phyloP scores from a whole-genome alignment of 169 alveolate species.

The Babesia microti region DNA sequence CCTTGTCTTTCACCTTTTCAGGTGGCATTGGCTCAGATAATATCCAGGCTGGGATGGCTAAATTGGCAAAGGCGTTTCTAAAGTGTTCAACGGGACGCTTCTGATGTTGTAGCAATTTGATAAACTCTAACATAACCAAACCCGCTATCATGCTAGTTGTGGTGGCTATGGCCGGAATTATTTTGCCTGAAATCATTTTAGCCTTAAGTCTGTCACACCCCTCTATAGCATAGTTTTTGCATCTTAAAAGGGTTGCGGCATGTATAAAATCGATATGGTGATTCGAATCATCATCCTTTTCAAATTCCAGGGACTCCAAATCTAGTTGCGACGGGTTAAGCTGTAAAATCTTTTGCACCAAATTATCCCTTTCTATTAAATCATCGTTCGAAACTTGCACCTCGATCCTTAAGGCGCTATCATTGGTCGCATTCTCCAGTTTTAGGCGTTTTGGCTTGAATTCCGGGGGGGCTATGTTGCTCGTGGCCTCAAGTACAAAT shows the following conservation, averaged over 20 bases:
- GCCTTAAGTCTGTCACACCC: constrained; percentile 85
- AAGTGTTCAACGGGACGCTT: constrained; percentile 43
- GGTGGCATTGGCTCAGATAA: constrained; percentile 84
- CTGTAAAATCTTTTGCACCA: constrained; percentile 8
- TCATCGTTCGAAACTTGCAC: too few species aligned
- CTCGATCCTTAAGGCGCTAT: too few species aligned
- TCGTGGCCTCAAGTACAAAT: constrained; percentile 6
- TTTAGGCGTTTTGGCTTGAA: constrained; percentile 31
- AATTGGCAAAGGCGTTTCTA: constrained; percentile 89
- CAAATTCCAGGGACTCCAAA: constrained; percentile 75
- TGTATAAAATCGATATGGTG: constrained; percentile 94
- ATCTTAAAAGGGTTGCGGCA: constrained; percentile 92
- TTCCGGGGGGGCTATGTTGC: constrained; percentile 12
- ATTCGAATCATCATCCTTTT: constrained; percentile 97
- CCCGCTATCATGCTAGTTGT: constrained; percentile 99
- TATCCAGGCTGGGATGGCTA: constrained; percentile 84
- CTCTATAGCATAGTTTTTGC: constrained; percentile 87
- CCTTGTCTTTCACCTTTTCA: constrained; percentile 63
- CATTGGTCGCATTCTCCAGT: constrained; percentile 34
- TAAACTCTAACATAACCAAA: constrained; percentile 83
- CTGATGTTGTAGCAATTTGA: constrained; percentile 58
- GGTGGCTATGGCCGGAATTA: constrained; percentile 99
- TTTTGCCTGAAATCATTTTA: constrained; percentile 97
- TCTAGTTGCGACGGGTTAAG: constrained; percentile 9
- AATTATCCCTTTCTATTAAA: constrained; percentile 1